Conservation (phyloP, 2,329 filamentous ascomycete species). For the Apiospora rasikravindrae region DNA sequence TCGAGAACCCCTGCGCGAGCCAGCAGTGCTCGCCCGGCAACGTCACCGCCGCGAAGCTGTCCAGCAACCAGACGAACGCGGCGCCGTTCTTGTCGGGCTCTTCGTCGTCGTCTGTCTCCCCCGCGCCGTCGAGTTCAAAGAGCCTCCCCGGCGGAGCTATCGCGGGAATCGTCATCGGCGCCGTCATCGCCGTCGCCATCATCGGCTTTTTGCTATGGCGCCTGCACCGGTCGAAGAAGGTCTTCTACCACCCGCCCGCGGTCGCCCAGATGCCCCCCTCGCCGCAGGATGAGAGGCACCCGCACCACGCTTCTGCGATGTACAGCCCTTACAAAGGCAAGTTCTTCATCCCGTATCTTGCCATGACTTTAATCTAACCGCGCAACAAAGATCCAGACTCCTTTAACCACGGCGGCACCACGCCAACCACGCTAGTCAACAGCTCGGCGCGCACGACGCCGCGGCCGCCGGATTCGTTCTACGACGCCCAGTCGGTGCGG, state of each 20-base stretch:
- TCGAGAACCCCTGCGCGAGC: constrained; percentile 27
- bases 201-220: neutral
- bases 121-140: neutral
- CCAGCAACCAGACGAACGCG: constrained; percentile 19
- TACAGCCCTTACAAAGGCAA: constrained; percentile 16
- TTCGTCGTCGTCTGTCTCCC: neutral
- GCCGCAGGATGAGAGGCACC: neutral
- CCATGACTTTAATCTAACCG: neutral
- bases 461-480: neutral
- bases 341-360: neutral
- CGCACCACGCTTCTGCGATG: neutral
- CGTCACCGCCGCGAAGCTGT: neutral
- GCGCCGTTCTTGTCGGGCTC: constrained; percentile 22
- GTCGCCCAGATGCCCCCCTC: neutral
- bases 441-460: neutral
- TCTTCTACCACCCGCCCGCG: neutral
- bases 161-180: neutral
- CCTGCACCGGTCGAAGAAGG: neutral
- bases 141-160: constrained; percentile 2
- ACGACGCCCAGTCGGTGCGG: neutral
- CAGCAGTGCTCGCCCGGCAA: constrained; percentile 20
- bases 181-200: neutral
- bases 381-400: neutral
- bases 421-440: neutral
- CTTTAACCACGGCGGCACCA: neutral